phyloP scores from a whole-genome alignment of 2,329 filamentous ascomycete genomes.

The Knufia petricola region DNA sequence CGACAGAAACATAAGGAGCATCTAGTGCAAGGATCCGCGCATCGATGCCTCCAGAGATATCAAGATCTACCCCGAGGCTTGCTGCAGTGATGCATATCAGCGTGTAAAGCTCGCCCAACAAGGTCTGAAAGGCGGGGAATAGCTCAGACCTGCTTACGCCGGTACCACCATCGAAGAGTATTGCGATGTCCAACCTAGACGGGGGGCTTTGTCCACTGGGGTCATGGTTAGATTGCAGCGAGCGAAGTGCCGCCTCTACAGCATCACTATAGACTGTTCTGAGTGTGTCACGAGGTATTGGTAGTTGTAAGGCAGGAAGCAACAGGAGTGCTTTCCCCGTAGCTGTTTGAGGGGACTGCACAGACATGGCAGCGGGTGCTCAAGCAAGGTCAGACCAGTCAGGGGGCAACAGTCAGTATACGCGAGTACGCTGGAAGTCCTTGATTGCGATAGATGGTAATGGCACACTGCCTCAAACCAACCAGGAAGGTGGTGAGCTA shows the following conservation, averaged over 20 bases:
- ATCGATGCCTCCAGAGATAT: slow-evolving; percentile 63
- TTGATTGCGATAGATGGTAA: too few species aligned
- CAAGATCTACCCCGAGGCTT: slow-evolving; percentile 51
- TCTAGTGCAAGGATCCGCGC: slow-evolving; percentile 60
- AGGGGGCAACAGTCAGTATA: too few species aligned
- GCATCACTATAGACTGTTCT: background rate
- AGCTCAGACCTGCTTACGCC: slow-evolving; percentile 9
- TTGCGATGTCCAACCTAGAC: slow-evolving; percentile 3
- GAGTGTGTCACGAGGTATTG: background rate
- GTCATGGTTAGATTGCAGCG: background rate
- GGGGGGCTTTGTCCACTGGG: background rate
- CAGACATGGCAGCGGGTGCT: background rate
- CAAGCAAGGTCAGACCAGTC: too few species aligned
- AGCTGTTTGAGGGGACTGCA: too few species aligned
- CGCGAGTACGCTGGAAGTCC: too few species aligned
- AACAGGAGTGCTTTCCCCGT: background rate
- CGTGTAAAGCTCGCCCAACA: slow-evolving; percentile 69
- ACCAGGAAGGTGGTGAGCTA: too few species aligned
- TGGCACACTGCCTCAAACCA: too few species aligned
- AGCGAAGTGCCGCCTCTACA: background rate
- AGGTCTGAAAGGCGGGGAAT: slow-evolving; percentile 43
- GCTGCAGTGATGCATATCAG: slow-evolving; percentile 65
- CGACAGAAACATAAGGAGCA: slow-evolving; percentile 5
- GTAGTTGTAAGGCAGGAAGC: slow-evolving; percentile 1
- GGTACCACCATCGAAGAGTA: slow-evolving; percentile 4